phyloP scores from a whole-genome alignment of 2,329 filamentous ascomycete genomes.

The Phaeosphaeria sp. region DNA sequence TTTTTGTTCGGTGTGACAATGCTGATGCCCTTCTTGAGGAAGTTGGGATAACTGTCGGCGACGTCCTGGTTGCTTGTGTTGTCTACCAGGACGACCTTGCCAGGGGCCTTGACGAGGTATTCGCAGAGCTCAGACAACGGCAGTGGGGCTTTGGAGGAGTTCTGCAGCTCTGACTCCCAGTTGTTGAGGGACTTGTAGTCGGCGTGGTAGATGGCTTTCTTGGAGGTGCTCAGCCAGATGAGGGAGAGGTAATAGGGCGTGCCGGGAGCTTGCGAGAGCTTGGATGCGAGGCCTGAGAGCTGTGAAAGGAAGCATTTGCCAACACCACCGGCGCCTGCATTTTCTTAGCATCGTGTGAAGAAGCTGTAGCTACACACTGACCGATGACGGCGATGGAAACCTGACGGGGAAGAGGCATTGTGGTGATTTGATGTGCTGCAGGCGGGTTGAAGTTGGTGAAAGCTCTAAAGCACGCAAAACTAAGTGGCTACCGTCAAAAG shows the following conservation, averaged over 20 bases:
- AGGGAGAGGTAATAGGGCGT: constrained; percentile 75
- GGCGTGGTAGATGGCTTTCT: constrained; percentile 77
- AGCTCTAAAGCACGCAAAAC: not conserved
- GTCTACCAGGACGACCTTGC: constrained; percentile 85
- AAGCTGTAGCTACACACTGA: constrained; percentile 17
- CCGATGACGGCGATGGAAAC: constrained; percentile 58
- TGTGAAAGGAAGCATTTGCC: constrained; percentile 90
- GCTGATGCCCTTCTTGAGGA: constrained; percentile 82
- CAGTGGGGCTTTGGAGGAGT: constrained; percentile 70
- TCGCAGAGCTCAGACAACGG: constrained; percentile 73
- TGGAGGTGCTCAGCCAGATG: constrained; percentile 85
- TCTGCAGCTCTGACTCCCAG: constrained; percentile 66
- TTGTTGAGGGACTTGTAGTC: constrained; percentile 73
- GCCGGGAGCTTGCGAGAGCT: constrained; percentile 59
- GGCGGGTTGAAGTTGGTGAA: constrained; percentile 12
- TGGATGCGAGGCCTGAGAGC: constrained; percentile 70
- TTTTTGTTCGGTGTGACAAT: constrained; percentile 99
- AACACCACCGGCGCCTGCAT: constrained; percentile 84
- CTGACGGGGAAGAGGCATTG: constrained; percentile 52
- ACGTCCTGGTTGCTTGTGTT: constrained; percentile 93
- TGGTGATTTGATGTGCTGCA: constrained; percentile 13
- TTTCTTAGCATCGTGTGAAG: not conserved
- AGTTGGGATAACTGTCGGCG: constrained; percentile 80
- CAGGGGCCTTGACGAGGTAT: constrained; percentile 79
- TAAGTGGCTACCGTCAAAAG: not conserved